Base-by-base conservation (phyloP, 345 rosid species). In the Zanthoxylum bungeanum region DNA sequence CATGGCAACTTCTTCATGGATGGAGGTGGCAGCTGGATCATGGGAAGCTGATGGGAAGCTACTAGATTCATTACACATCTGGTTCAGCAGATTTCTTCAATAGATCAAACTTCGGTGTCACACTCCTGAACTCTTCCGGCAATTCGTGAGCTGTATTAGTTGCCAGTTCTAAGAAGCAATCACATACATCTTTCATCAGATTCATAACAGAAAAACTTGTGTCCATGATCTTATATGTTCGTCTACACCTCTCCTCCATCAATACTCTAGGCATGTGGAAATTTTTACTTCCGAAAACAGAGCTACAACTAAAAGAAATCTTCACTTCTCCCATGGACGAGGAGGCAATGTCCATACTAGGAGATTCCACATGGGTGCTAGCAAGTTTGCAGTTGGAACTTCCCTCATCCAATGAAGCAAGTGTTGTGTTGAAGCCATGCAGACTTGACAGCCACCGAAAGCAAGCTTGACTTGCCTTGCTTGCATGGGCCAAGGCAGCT, bases 261-360 rank as follows among this genome's bases (percentile, higher is more conserved):
- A 78, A 82, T 83, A 82, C 82, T 73, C 87, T 83, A 78, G 95
- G 95, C 84, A 86, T 71, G 66, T 75, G 90, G 58, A 79, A 76
- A 75, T 79, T 83, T 40, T 85, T 79, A 49, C 83, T 84, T 79
- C 85, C 88, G 78, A 79, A 67, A 73, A 86, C 69, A 81, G 87
- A 80, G 78, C 79, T 73, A 84, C 84, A 94, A 77, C 85, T 88
- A 49, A 94, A 74, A 81, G 83, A 87, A 73, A 92, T 79, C 85
- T 90, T 90, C 85, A 92, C 97, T 82, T 90, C 98, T 78, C 98
- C 97, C 66, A 66, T 70, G 30, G 85, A 68, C 5, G 93, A 87
- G 71, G 98, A 85, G 52, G 97, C 97, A 70, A 92, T 82, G 76
- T 92, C 92, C 68, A 90, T 66, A 80, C 40, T 72, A 73, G 85